Percentiles rank a stretch among this genome's conserved stretches.
phyloP scores from a whole-genome alignment of 2,329 filamentous ascomycete species.

The Teratosphaeria nubilosa region DNA sequence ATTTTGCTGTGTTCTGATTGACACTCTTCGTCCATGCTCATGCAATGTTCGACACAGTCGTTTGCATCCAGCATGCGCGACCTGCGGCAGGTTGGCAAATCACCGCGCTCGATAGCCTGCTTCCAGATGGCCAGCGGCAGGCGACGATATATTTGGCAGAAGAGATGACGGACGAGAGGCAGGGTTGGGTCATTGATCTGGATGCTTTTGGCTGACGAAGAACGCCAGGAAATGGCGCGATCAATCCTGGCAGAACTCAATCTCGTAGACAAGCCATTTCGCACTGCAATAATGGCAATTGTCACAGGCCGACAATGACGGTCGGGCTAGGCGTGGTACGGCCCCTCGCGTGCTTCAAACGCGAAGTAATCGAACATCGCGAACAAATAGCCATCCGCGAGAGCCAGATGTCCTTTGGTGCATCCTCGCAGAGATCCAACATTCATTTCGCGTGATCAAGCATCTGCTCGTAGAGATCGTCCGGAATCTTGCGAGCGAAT shows the following conservation, averaged over 20 bases:
- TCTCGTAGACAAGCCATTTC: not conserved
- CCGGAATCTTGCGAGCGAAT: conserved; percentile 81
- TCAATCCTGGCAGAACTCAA: not conserved
- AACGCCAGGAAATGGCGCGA: not conserved
- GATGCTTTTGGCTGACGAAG: not conserved
- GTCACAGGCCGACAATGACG: not conserved
- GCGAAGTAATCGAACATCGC: not conserved
- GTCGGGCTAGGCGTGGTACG: not conserved
- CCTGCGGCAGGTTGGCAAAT: not conserved
- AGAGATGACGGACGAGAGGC: not conserved
- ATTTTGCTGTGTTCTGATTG: not conserved
- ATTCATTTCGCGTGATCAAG: conserved; percentile 67
- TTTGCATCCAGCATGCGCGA: not conserved
- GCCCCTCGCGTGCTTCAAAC: not conserved
- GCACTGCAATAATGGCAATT: not conserved
- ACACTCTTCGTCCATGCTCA: not conserved
- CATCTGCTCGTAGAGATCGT: conserved; percentile 83
- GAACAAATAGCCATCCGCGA: not conserved
- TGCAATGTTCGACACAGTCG: not conserved
- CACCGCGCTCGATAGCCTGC: not conserved
- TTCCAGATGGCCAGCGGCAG: not conserved
- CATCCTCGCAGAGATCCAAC: not conserved
- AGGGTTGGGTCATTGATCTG: not conserved
- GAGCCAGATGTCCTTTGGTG: not conserved
- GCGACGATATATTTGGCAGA: not conserved